Conservation (phyloP, 441 rosid species). For the Populus hybrid region DNA sequence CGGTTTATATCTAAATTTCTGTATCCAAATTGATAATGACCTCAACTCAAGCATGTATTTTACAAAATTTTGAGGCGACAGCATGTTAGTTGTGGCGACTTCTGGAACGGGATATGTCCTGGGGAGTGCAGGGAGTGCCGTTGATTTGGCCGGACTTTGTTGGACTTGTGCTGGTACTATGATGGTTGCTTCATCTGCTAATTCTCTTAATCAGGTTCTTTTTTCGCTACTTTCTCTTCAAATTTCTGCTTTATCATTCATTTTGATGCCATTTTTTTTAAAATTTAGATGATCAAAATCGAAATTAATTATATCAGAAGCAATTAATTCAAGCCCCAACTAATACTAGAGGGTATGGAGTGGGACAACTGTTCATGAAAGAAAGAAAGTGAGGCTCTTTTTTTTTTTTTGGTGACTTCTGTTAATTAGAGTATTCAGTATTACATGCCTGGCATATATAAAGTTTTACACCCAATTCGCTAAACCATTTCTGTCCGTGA, state of each 20-base stretch:
- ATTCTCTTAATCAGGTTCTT: slow-evolving; percentile 86
- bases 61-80: slow-evolving; percentile 11
- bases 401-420: not conserved
- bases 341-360: not conserved
- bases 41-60: not conserved
- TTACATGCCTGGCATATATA: not conserved
- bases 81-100: slow-evolving; percentile 80
- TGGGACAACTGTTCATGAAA: not conserved
- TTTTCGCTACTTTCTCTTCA: not conserved
- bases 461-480: not conserved
- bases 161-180: slow-evolving; percentile 93
- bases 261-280: not conserved
- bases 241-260: not conserved
- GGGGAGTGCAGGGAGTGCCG: slow-evolving; percentile 54
- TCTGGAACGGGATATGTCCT: slow-evolving; percentile 92
- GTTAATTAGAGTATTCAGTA: not conserved
- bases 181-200: slow-evolving; percentile 97
- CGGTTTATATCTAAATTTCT: too few relatives aligned
- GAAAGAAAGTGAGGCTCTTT: not conserved
- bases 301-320: not conserved
- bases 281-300: not conserved
- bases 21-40: not conserved
- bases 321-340: not conserved
- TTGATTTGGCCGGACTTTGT: slow-evolving; percentile 73
- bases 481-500: not conserved